These are phyloP conservation scores for Sporothrix brasiliensis DNA, from an alignment of 2,329 filamentous ascomycete genomes.

Conservation along the genomic window DNA sequence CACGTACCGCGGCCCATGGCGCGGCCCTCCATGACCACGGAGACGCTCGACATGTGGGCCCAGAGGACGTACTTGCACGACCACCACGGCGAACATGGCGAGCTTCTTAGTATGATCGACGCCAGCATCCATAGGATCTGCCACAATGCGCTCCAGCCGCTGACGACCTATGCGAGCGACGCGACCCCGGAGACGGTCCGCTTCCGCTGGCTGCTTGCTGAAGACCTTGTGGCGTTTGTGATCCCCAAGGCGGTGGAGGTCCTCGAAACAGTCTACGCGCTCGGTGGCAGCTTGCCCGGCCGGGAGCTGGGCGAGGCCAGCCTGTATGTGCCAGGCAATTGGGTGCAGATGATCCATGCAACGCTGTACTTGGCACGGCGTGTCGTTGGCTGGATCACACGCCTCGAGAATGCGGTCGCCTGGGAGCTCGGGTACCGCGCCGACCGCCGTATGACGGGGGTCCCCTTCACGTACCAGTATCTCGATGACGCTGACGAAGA, in stretches of 20 bases:
- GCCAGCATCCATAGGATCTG: slow-evolving; percentile 9
- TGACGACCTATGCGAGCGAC: neutral
- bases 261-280: slow-evolving; percentile 25
- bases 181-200: neutral
- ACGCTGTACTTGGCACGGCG: neutral
- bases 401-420: slow-evolving; percentile 32
- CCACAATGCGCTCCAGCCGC: slow-evolving; percentile 11
- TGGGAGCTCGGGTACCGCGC: slow-evolving; percentile 34
- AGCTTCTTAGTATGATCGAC: neutral
- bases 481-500: slow-evolving; percentile 7
- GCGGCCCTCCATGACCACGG: neutral
- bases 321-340: slow-evolving; percentile 24
- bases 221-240: slow-evolving; percentile 31
- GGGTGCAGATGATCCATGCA: slow-evolving; percentile 1
- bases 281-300: slow-evolving; percentile 32
- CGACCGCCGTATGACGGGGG: neutral
- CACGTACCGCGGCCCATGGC: neutral
- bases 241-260: slow-evolving; percentile 30
- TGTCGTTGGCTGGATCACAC: slow-evolving; percentile 28
- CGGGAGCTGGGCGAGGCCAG: neutral
- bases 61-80: slow-evolving; percentile 23
- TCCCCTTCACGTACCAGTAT: neutral
- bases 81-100: neutral
- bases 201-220: slow-evolving; percentile 28
- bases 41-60: neutral